Base-by-base conservation (phyloP, 768 basidiomycete species). In the Rhodosporidiobolus sp. region DNA sequence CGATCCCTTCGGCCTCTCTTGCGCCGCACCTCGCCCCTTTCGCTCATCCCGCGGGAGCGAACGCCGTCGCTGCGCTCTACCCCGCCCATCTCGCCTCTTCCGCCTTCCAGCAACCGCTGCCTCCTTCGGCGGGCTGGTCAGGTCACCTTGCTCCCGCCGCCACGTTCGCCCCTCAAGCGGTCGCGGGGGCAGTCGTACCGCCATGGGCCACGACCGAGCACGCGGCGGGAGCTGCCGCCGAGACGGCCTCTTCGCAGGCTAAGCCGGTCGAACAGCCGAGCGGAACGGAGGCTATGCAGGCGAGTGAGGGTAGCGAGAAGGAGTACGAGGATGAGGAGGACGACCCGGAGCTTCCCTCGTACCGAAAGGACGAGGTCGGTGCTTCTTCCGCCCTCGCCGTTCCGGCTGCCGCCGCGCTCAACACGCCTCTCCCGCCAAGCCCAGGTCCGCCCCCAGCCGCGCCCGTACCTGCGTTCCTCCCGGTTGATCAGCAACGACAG, bases 371-470 rank as follows among this genome's bases (percentile, higher is more conserved):
- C 38, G 38, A 43, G 38, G n/a, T n/a, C n/a, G n/a, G n/a, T n/a
- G n/a, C n/a, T n/a, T 46, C 48, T 30, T 22, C 58, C 4, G n/a
- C 26, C n/a, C 54, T 69, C 19, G 43, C 67, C 38, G 8, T 69
- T 2, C 61, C 67, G 32, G 32, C 28, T 0, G 8, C 35, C 38
- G 57, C 50, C 26, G 63, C 57, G 16, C 38, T 65, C 56, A 22
- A 52, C 20, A 60, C 38, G 4, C 63, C 63, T n/a, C 63, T 65
- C 4, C 69, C 69, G 48, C 32, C 61, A 5, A 50, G 32, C 48
- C 61, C 61, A 24, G 49, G 48, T 9, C 59, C 59, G 16, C 28
- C 50, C 14, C 8, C 57, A n/a, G n/a, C n/a, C n/a, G n/a, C n/a
- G n/a, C n/a, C n/a, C n/a, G n/a, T n/a, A n/a, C n/a, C n/a, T n/a